Evolutionary conservation across 768 basidiomycete genomes (phyloP).

Genomic region (Mycena kentingensis): DNA sequence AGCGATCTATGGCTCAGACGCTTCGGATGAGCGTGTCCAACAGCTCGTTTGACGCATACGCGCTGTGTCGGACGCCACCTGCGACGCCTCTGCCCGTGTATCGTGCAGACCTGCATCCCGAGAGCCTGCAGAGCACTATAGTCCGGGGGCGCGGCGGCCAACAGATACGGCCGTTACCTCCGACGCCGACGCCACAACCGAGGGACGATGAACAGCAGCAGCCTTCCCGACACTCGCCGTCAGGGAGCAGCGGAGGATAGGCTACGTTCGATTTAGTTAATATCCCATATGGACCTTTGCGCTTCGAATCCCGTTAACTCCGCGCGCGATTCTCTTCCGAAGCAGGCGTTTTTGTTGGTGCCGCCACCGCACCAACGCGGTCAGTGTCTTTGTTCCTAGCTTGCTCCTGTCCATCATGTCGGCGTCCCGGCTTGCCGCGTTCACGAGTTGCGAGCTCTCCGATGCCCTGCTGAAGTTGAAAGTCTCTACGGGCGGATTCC

Average conservation of each 20-base stretch:
- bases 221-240: conserved; percentile 17
- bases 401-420: too few relatives aligned
- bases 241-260: conserved; percentile 8
- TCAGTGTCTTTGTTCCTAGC: too few relatives aligned
- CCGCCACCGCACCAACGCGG: too few relatives aligned
- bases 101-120: conserved; percentile 1
- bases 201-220: conserved; percentile 8
- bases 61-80: conserved; percentile 10
- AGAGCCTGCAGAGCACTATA: conserved; percentile 7
- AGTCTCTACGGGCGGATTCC: conserved; percentile 67
- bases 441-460: conserved; percentile 82
- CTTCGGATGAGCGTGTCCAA: conserved; percentile 22
- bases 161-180: conserved; percentile 12
- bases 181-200: conserved; percentile 14
- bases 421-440: conserved; percentile 31
- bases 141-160: conserved; percentile 2
- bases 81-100: conserved; percentile 16
- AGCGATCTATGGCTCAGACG: conserved; percentile 18
- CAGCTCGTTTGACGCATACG: conserved; percentile 22
- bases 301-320: conserved; percentile 1
- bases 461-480: conserved; percentile 86
- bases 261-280: neutral
- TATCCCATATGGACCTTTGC: neutral
- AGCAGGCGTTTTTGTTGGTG: too few relatives aligned
- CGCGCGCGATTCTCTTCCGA: too few relatives aligned